phyloP scores from a whole-genome alignment of 345 rosid species.

The Eucalyptus fibrosa region DNA sequence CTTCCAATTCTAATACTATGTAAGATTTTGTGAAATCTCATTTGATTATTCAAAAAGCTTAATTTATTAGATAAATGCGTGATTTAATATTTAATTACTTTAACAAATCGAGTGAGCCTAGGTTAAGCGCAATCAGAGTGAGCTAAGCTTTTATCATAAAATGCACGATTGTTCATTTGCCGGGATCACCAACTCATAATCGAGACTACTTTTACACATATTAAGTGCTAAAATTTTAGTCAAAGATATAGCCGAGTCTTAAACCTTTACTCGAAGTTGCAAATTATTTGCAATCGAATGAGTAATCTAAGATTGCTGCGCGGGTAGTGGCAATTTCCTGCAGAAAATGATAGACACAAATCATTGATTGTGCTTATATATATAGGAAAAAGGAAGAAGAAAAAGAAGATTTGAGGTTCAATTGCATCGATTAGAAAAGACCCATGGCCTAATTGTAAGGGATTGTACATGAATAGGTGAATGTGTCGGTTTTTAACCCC shows the following conservation, averaged over 20 bases:
- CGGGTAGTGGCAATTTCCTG: fast-evolving
- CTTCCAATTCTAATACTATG: too few species aligned
- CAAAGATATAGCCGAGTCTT: not conserved
- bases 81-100: too few species aligned
- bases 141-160: not conserved
- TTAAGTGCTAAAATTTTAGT: not conserved
- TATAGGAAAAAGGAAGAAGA: not conserved
- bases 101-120: not conserved
- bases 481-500: not conserved
- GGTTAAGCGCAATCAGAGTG: not conserved
- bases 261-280: not conserved
- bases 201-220: fast-evolving
- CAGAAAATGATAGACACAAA: too few species aligned
- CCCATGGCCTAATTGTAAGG: not conserved
- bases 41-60: too few species aligned
- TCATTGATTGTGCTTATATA: not conserved
- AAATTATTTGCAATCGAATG: not conserved
- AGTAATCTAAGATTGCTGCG: not conserved
- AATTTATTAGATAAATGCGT: fast-evolving
- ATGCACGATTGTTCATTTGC: not conserved
- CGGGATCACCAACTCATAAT: fast-evolving
- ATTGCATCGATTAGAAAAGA: not conserved
- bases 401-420: not conserved
- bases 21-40: too few species aligned
- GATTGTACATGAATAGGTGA: not conserved